A percentile compares a stretch with the other conserved stretches of the same genome.
phyloP scores from a whole-genome alignment of 2,329 filamentous ascomycete genomes.

The Ophiostoma fasciatum region DNA sequence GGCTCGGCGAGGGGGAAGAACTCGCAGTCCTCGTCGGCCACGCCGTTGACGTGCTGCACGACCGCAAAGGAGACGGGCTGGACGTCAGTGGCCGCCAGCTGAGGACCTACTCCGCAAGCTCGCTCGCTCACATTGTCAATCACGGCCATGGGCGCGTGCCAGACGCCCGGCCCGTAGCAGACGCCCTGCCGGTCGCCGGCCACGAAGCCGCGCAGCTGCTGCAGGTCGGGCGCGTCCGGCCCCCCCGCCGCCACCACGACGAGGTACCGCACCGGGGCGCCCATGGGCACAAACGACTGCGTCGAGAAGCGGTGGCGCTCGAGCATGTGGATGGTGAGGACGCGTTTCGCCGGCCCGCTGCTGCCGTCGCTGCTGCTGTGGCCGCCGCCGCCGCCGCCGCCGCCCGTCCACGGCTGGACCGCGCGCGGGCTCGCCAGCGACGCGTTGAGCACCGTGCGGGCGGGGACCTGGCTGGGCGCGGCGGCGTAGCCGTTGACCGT shows the following conservation, averaged over 20 bases:
- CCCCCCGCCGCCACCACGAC: background rate
- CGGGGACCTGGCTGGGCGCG: conserved; percentile 2
- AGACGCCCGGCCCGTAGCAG: conserved; percentile 5
- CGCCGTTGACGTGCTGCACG: conserved; percentile 5
- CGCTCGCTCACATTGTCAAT: conserved; percentile 2
- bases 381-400: background rate
- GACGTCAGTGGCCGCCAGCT: too few relatives aligned
- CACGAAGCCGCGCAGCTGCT: conserved; percentile 1
- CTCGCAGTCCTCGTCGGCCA: conserved; percentile 5
- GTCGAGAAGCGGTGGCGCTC: conserved; percentile 4
- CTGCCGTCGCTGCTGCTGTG: background rate
- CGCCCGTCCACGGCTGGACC: background rate
- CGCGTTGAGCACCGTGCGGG: conserved; percentile 1
- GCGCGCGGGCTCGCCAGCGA: conserved; percentile 2
- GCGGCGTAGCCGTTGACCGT: background rate
- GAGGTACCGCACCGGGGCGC: conserved; percentile 1
- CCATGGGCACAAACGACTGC: conserved; percentile 7
- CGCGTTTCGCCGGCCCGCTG: background rate
- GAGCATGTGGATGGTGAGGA: conserved; percentile 1
- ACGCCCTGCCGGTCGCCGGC: conserved; percentile 5
- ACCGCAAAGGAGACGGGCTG: conserved; percentile 4
- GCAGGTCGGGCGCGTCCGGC: conserved; percentile 1
- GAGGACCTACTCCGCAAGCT: background rate
- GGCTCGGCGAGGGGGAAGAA: conserved; percentile 4
- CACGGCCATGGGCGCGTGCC: conserved; percentile 6